Evolutionary conservation across 2,329 filamentous ascomycete genomes (phyloP).

Genomic region (Beauveria caledonica): DNA sequence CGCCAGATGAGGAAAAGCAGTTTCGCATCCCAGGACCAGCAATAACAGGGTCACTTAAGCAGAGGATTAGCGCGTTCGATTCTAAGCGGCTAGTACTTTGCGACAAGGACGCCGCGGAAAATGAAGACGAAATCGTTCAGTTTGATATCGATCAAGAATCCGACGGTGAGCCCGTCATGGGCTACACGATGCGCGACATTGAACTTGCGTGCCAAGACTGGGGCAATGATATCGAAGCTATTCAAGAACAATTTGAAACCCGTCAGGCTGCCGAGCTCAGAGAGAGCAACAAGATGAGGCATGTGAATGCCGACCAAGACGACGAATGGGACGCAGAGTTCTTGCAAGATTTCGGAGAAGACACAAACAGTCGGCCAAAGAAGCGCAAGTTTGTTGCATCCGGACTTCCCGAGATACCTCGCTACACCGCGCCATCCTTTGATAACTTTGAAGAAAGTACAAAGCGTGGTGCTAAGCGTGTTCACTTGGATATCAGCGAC

Average conservation of each 20-base stretch:
- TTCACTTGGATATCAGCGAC: slow-evolving; percentile 81
- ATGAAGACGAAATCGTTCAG: slow-evolving; percentile 29
- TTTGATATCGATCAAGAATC: slow-evolving; percentile 44
- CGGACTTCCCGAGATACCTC: slow-evolving; percentile 49
- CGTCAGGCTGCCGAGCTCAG: slow-evolving; percentile 25
- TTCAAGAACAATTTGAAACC: slow-evolving; percentile 30
- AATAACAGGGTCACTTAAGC: slow-evolving; percentile 41
- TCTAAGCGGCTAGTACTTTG: slow-evolving; percentile 40
- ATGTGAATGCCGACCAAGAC: slow-evolving; percentile 34
- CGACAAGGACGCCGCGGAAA: slow-evolving; percentile 28
- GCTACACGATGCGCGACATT: slow-evolving; percentile 71
- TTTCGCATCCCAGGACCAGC: slow-evolving; percentile 68
- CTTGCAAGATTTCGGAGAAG: slow-evolving; percentile 38
- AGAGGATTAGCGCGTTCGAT: slow-evolving; percentile 45
- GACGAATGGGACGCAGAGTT: slow-evolving; percentile 59
- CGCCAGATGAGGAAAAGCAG: slow-evolving; percentile 74
- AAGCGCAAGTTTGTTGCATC: slow-evolving; percentile 58
- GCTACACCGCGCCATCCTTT: slow-evolving; percentile 60
- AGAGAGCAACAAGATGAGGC: slow-evolving; percentile 23
- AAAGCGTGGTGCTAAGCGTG: slow-evolving; percentile 64
- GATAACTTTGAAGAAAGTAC: slow-evolving; percentile 74
- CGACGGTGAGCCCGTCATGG: slow-evolving; percentile 60
- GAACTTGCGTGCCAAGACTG: slow-evolving; percentile 82
- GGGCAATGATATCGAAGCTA: slow-evolving; percentile 53
- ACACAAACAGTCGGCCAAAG: slow-evolving; percentile 46